A percentile compares a stretch with the other conserved stretches of the same genome.
Conservation (phyloP, 1,139 yeast genomes). For the Protomyces gravidus region DNA sequence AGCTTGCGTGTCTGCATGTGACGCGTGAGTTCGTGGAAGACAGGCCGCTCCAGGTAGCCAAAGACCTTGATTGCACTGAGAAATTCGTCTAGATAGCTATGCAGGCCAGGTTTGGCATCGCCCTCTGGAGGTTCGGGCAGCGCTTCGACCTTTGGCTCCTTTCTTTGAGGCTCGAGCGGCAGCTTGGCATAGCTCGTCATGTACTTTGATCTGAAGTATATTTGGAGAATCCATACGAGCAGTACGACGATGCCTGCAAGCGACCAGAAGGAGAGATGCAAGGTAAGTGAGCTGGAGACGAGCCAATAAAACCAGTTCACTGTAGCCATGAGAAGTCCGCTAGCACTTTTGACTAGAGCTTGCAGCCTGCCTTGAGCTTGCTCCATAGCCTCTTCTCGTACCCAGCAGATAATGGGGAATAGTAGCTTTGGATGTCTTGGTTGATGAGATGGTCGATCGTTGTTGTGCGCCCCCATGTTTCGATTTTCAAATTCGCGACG, state of each 20-base stretch:
- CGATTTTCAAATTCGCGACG: too few relatives aligned
- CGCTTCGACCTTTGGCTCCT: constrained; percentile 47
- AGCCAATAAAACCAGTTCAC: not conserved
- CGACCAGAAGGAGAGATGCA: constrained; percentile 25
- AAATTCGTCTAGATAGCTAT: constrained; percentile 78
- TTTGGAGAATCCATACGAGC: constrained; percentile 37
- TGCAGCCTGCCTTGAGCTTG: too few relatives aligned
- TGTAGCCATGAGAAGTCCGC: too few relatives aligned
- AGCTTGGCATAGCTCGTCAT: constrained; percentile 52
- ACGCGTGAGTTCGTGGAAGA: constrained; percentile 86
- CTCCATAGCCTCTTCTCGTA: too few relatives aligned
- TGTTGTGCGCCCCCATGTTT: too few relatives aligned
- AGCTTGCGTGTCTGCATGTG: constrained; percentile 86
- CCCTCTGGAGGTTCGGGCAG: constrained; percentile 43
- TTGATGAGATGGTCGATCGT: too few relatives aligned
- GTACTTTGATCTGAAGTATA: constrained; percentile 49
- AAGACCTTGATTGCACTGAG: constrained; percentile 85
- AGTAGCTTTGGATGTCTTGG: too few relatives aligned
- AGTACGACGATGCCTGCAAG: constrained; percentile 8
- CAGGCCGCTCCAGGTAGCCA: constrained; percentile 85
- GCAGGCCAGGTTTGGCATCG: constrained; percentile 46
- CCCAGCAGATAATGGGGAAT: too few relatives aligned
- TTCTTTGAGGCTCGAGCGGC: constrained; percentile 49
- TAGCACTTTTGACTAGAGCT: too few relatives aligned
- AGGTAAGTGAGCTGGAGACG: constrained; percentile 17